phyloP scores from a whole-genome alignment of 164 flowering plant genomes.

The Sedum album region DNA sequence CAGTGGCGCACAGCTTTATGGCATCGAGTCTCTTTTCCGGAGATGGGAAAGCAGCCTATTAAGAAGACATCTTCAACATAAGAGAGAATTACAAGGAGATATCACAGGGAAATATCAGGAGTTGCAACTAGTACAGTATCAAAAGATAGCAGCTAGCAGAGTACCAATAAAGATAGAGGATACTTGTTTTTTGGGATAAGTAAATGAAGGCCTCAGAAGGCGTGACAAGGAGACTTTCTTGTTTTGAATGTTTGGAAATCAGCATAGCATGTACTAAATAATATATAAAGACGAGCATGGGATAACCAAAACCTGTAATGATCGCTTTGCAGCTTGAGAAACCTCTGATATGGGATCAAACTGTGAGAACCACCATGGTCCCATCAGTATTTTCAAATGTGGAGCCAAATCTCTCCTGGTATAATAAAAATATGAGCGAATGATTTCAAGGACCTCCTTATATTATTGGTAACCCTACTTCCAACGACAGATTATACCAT shows the following conservation, averaged over 20 bases:
- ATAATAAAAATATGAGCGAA: constrained; percentile 6
- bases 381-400: constrained; percentile 87
- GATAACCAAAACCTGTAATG: constrained; percentile 57
- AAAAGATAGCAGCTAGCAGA: too few relatives aligned
- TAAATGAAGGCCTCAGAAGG: too few relatives aligned
- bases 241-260: neutral
- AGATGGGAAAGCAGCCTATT: constrained; percentile 86
- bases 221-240: too few relatives aligned
- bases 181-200: too few relatives aligned
- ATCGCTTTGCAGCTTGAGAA: constrained; percentile 75
- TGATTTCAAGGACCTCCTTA: neutral
- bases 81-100: too few relatives aligned
- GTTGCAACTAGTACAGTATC: neutral
- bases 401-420: constrained; percentile 89
- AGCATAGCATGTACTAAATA: neutral
- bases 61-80: neutral
- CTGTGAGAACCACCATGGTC: constrained; percentile 99
- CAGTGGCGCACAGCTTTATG: constrained; percentile 57
- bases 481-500: neutral
- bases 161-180: too few relatives aligned
- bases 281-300: neutral
- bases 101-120: neutral
- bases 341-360: constrained; percentile 86
- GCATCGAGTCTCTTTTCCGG: constrained; percentile 86
- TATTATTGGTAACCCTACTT: neutral